A percentile compares a stretch with the other conserved stretches of the same genome.
phyloP scores from a whole-genome alignment of 352 stramenopile genomes.

The Globisporangium sylvaticum region DNA sequence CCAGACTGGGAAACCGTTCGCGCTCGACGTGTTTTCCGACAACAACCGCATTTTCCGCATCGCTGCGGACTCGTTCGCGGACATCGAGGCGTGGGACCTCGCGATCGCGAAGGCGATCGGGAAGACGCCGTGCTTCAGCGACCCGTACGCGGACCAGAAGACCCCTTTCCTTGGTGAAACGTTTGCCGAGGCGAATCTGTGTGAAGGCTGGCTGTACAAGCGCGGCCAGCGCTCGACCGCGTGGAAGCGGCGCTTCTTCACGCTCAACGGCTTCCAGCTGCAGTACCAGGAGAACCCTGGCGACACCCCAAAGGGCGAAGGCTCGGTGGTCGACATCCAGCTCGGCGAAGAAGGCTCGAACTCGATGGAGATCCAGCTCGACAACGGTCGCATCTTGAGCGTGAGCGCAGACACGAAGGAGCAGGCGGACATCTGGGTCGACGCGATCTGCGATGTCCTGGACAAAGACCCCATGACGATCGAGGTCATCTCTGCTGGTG shows the following conservation, averaged over 20 bases:
- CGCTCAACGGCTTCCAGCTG: slow-evolving; percentile 51
- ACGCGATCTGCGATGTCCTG: slow-evolving; percentile 52
- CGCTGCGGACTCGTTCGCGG: slow-evolving; percentile 53
- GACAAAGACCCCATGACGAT: slow-evolving; percentile 30
- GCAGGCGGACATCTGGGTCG: slow-evolving; percentile 58
- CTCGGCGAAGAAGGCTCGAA: slow-evolving; percentile 42
- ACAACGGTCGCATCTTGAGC: slow-evolving; percentile 52
- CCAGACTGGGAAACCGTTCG: slow-evolving; percentile 44
- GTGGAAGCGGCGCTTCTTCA: slow-evolving; percentile 78
- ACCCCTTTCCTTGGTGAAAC: slow-evolving; percentile 61
- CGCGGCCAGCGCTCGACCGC: slow-evolving; percentile 47
- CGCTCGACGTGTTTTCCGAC: slow-evolving; percentile 75
- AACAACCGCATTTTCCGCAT: slow-evolving; percentile 80
- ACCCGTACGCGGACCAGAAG: slow-evolving; percentile 51
- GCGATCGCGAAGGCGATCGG: slow-evolving; percentile 42
- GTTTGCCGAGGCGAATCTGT: slow-evolving; percentile 43
- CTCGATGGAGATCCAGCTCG: slow-evolving; percentile 65
- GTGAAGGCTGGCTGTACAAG: slow-evolving; percentile 78
- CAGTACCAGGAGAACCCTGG: slow-evolving; percentile 60
- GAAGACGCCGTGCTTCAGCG: slow-evolving; percentile 61
- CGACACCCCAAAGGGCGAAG: slow-evolving; percentile 55
- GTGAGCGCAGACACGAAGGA: slow-evolving; percentile 56
- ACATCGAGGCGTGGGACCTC: slow-evolving; percentile 75
- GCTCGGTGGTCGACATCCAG: slow-evolving; percentile 55
- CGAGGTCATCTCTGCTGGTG: slow-evolving; percentile 8